These are phyloP conservation scores for Coriaria nepalensis DNA, from an alignment of 306 rosid genomes.

Conservation along the genomic window DNA sequence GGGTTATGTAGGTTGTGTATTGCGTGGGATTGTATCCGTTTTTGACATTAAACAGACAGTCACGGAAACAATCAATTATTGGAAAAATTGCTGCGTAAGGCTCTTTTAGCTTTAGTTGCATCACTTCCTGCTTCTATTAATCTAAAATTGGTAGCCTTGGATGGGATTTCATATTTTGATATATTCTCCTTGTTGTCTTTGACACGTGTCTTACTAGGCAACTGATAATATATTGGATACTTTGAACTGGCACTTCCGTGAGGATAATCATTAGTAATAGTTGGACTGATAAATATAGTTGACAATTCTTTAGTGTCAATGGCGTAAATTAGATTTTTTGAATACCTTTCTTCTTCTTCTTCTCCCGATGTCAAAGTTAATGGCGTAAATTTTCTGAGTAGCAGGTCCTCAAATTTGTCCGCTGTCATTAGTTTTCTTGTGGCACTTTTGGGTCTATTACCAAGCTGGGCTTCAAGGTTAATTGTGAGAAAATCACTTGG, in stretches of 20 bases:
- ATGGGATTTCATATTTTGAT: no score
- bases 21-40: conserved; percentile 77
- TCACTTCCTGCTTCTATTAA: background rate
- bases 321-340: no score
- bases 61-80: conserved; percentile 35
- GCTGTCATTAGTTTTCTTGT: conserved; percentile 33
- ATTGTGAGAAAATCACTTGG: conserved; percentile 45
- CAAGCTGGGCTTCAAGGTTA: conserved; percentile 35
- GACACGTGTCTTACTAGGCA: no score
- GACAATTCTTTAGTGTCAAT: no score
- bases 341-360: conserved; percentile 5
- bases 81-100: conserved; percentile 40
- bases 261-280: no score
- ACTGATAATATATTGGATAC: no score
- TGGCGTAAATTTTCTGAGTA: conserved; percentile 9
- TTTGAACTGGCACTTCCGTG: no score
- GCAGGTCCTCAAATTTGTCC: conserved; percentile 46
- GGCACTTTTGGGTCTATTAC: conserved; percentile 55
- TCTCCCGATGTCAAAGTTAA: background rate
- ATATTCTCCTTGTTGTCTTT: no score
- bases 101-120: background rate
- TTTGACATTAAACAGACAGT: conserved; percentile 47
- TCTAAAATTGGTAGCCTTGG: no score
- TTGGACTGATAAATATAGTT: no score
- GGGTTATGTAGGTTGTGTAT: conserved; percentile 49